Base-by-base conservation (phyloP, 306 rosid species). In the Trifolium pratense region DNA sequence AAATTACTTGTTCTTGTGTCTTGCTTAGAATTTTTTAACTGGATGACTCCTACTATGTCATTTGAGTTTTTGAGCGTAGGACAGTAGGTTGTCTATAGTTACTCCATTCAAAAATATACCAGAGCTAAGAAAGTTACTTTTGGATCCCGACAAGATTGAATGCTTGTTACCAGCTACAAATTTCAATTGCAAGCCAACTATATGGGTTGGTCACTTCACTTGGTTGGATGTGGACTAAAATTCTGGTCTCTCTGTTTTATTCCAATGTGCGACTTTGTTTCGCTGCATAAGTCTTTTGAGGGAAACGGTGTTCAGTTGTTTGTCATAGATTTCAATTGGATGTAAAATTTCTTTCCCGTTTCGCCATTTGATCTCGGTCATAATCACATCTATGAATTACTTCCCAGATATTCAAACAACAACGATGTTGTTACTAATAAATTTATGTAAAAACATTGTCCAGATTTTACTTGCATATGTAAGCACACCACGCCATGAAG, bases 391-490 rank as follows among this genome's bases (percentile, higher is more conserved):
- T 43, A 3, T 58, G 7, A 69, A 13, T 79, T 66, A 57, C 55
- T 68, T 61, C 37, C 29, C 25, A 52, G n/a, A 75, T 74, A 26
- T 45, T 16, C 34, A 48, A 51, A 46, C 45, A 66, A 18, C 42
- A 31, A 46, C 66, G 23, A 53, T n/a, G 39, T 43, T 61, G 66
- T 67, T n/a, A 64, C 75, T 70, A 14, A 76, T n/a, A 11, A 61
- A 37, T 26, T 46, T 43, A 45, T 79, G 34, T 42, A 9, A 62
- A 76, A 23, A 13, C 1, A 32, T 53, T 42, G 29, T 81, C 57
- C 70, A 90, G 96, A 78, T 92, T 62, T 76, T 93, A 87, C 90
- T 90, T 64, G 86, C 87, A 46, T 89, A 86, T 76, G 43, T 86
- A 65, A 71, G 76, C 64, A 78, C 72, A 46, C 90, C 81, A 0